Percentiles rank a stretch among this genome's conserved stretches.
These are phyloP conservation scores for Nepenthes mirabilis DNA, from an alignment of 148 eudicot genomes.

Conservation along the genomic window DNA sequence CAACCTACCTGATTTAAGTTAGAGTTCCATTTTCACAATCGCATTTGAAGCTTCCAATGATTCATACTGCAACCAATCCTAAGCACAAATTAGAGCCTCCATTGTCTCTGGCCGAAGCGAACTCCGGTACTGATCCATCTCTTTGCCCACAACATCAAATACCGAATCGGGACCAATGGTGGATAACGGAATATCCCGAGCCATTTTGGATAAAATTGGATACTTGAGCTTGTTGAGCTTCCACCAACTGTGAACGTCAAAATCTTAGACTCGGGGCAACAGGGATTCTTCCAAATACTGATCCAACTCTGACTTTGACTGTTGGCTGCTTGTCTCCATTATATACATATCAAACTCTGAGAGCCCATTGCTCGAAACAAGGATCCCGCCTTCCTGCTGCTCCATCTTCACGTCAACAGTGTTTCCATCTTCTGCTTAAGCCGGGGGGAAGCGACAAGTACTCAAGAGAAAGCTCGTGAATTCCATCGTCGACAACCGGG, in stretches of 20 bases:
- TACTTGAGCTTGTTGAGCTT: constrained; percentile 34
- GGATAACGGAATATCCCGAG: constrained; percentile 55
- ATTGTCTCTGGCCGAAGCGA: constrained; percentile 32
- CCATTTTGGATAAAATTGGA: constrained; percentile 70
- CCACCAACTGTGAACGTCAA: constrained; percentile 84
- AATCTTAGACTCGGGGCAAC: constrained; percentile 35
- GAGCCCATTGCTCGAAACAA: constrained; percentile 23
- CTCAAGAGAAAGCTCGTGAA: constrained; percentile 56
- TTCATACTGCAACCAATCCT: constrained; percentile 52
- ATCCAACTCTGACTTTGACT: constrained; percentile 49
- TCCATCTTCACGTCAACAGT: constrained; percentile 27
- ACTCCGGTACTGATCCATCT: constrained; percentile 35
- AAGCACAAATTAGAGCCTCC: constrained; percentile 59
- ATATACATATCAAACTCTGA: constrained; percentile 53
- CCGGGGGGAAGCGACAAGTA: constrained; percentile 45
- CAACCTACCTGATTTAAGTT: no score
- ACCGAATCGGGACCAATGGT: constrained; percentile 43
- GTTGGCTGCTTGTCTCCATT: constrained; percentile 29
- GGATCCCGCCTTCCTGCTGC: constrained; percentile 20
- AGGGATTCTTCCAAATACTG: constrained; percentile 58
- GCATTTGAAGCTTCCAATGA: no score
- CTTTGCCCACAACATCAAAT: constrained; percentile 36
- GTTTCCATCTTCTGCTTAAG: constrained; percentile 28
- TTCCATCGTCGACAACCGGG: constrained; percentile 27
- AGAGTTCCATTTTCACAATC: no score